These are phyloP conservation scores for Jacaranda mimosifolia DNA, from an alignment of 257 asterid species.

Conservation along the genomic window DNA sequence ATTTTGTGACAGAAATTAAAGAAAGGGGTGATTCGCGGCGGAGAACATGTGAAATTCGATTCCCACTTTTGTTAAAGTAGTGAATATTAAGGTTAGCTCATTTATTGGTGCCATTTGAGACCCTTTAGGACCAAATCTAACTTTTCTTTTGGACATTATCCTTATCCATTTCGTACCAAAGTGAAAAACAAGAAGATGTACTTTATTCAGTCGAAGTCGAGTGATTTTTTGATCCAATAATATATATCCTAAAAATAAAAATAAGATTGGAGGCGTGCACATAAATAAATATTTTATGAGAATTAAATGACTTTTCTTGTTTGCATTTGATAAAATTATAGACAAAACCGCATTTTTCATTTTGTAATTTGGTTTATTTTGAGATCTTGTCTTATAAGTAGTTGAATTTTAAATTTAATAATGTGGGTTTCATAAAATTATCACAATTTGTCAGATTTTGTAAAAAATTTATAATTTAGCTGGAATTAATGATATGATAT, in stretches of 20 bases:
- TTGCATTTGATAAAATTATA: not conserved
- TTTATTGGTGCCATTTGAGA: slow-evolving; percentile 30
- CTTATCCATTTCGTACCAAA: not conserved
- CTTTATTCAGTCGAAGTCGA: not conserved
- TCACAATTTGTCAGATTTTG: too few relatives aligned
- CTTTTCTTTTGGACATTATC: slow-evolving; percentile 35
- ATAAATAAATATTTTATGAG: too few relatives aligned
- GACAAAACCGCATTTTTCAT: too few relatives aligned
- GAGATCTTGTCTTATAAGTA: too few relatives aligned
- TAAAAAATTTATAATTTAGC: too few relatives aligned
- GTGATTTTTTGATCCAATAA: too few relatives aligned
- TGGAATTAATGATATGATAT: too few relatives aligned
- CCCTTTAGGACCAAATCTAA: slow-evolving; percentile 22
- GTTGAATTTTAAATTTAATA: too few relatives aligned
- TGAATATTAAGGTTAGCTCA: slow-evolving; percentile 39
- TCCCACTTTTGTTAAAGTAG: slow-evolving; percentile 39
- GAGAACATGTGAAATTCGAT: slow-evolving; percentile 46
- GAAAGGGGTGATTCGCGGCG: slow-evolving; percentile 17
- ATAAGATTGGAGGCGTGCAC: too few relatives aligned
- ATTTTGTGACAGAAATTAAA: slow-evolving; percentile 28
- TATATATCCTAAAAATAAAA: too few relatives aligned
- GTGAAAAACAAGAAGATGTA: not conserved
- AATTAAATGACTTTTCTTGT: not conserved
- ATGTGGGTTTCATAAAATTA: too few relatives aligned
- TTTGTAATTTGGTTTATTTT: too few relatives aligned